Percentiles rank a stretch among this genome's conserved stretches.
Conservation (phyloP, 2,329 filamentous ascomycete genomes). For the Alternaria angustiovoidea region DNA sequence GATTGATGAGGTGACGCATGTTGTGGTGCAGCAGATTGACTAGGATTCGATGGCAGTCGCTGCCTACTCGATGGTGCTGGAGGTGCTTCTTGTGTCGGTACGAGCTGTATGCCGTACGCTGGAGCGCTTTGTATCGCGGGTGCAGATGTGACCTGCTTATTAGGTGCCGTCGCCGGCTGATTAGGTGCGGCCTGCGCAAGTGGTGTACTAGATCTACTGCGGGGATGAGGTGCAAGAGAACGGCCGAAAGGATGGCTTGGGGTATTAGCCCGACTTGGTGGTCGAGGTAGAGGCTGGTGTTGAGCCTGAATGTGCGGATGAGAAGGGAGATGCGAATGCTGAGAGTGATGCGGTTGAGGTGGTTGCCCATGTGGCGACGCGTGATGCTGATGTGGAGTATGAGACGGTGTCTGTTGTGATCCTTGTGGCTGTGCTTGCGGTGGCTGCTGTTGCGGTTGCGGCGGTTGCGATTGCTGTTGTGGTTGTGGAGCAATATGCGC, state of each 20-base stretch:
- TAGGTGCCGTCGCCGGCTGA: slow-evolving; percentile 24
- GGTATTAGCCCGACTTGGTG: slow-evolving; percentile 36
- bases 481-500: slow-evolving; percentile 31
- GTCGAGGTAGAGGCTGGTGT: slow-evolving; percentile 26
- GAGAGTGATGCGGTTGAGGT: slow-evolving; percentile 16
- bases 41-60: slow-evolving; percentile 16
- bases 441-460: slow-evolving; percentile 24
- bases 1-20: slow-evolving; percentile 11
- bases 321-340: slow-evolving; percentile 22
- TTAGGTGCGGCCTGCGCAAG: slow-evolving; percentile 31
- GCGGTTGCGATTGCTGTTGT: slow-evolving; percentile 5
- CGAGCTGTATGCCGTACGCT: slow-evolving; percentile 30
- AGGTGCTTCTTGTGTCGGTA: slow-evolving; percentile 21
- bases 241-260: slow-evolving; percentile 32
- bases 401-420: slow-evolving; percentile 15
- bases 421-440: slow-evolving; percentile 14
- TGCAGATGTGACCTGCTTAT: slow-evolving; percentile 17
- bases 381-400: slow-evolving; percentile 17
- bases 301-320: slow-evolving; percentile 28
- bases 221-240: slow-evolving; percentile 35
- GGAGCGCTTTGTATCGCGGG: slow-evolving; percentile 25
- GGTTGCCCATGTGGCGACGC: slow-evolving; percentile 10
- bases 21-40: slow-evolving; percentile 14
- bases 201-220: slow-evolving; percentile 42
- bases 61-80: slow-evolving; percentile 16